phyloP scores from a whole-genome alignment of 805 yeast genomes.

The Myxozyma neotropica region DNA sequence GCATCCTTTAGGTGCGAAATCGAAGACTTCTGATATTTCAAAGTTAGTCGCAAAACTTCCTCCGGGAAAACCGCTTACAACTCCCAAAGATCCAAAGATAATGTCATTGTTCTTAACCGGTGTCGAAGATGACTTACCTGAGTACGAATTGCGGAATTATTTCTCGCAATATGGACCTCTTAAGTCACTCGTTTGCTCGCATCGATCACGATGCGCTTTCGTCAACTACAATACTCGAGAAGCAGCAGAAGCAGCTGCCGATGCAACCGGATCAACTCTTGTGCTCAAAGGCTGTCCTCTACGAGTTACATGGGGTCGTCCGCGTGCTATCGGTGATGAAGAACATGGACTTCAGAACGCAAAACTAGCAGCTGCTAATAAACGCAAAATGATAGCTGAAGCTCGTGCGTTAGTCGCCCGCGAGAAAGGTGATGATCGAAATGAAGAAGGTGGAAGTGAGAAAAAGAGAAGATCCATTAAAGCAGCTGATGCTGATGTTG shows the following conservation, averaged over 20 bases:
- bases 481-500: not conserved
- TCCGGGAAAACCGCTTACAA: constrained; percentile 39
- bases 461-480: not conserved
- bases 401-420: constrained; percentile 19
- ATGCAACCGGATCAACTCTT: constrained; percentile 26
- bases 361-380: constrained; percentile 29
- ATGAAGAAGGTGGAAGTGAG: not conserved
- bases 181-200: constrained; percentile 54
- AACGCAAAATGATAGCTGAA: constrained; percentile 26
- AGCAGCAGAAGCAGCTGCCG: constrained; percentile 54
- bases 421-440: too few species aligned
- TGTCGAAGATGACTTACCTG: constrained; percentile 65
- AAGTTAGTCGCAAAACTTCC: constrained; percentile 66
- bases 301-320: constrained; percentile 38
- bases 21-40: constrained; percentile 16
- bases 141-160: constrained; percentile 57
- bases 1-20: constrained; percentile 18
- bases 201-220: constrained; percentile 65
- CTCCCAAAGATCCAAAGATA: constrained; percentile 49
- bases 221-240: constrained; percentile 54
- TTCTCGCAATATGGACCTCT: constrained; percentile 54
- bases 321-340: constrained; percentile 35
- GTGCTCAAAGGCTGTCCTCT: constrained; percentile 34
- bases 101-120: constrained; percentile 77
- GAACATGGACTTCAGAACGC: constrained; percentile 22